Evolutionary conservation across 1,139 yeast genomes (phyloP).

Genomic region (Scheffersomyces segobiensis): DNA sequence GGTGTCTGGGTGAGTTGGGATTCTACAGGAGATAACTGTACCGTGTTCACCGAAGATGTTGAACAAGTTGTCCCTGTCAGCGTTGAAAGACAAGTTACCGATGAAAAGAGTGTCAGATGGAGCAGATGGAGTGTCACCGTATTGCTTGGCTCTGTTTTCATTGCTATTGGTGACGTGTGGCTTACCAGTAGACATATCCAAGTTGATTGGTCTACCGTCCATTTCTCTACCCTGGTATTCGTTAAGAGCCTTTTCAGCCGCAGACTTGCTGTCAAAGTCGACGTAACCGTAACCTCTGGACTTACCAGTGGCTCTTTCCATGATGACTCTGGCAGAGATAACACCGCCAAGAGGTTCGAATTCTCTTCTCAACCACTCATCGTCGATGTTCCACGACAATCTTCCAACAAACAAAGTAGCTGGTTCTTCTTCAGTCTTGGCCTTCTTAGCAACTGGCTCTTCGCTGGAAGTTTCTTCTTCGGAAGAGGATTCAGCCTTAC

Average conservation of each 20-base stretch:
- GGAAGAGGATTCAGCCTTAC: slow-evolving; percentile 28
- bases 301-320: slow-evolving; percentile 89
- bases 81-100: slow-evolving; percentile 92
- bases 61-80: slow-evolving; percentile 75
- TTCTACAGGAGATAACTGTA: slow-evolving; percentile 80
- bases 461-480: slow-evolving; percentile 27
- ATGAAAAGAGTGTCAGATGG: slow-evolving; percentile 95
- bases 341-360: slow-evolving; percentile 85
- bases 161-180: slow-evolving; percentile 58
- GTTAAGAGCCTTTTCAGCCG: slow-evolving; percentile 85
- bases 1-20: slow-evolving; percentile 98
- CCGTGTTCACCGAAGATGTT: slow-evolving; percentile 77
- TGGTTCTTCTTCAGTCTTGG: slow-evolving; percentile 52
- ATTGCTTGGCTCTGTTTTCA: slow-evolving; percentile 72
- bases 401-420: slow-evolving; percentile 95
- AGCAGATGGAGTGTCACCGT: slow-evolving; percentile 84
- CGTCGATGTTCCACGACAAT: slow-evolving; percentile 96
- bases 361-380: slow-evolving; percentile 86
- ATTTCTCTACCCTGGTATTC: slow-evolving; percentile 91
- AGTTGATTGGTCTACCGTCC: slow-evolving; percentile 95
- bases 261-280: slow-evolving; percentile 75
- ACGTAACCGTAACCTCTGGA: slow-evolving; percentile 98
- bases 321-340: slow-evolving; percentile 84
- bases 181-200: slow-evolving; percentile 86
- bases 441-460: slow-evolving; percentile 38